Conservation (phyloP, 164 flowering plant genomes). For the Vitis rotundifolia region DNA sequence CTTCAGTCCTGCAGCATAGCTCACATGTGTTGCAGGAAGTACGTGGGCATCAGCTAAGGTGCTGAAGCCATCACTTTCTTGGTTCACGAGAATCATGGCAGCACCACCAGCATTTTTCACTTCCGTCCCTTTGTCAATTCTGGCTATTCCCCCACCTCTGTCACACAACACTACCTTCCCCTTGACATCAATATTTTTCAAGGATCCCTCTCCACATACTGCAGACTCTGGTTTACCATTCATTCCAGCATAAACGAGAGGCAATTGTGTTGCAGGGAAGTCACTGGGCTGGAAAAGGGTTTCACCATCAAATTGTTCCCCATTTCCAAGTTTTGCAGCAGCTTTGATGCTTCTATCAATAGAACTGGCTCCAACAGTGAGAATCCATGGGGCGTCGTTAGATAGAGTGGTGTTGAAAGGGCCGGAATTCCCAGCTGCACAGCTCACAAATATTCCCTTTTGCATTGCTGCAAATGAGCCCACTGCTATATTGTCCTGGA, state of each 20-base stretch:
- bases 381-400: slow-evolving; percentile 65
- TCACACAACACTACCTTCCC: slow-evolving; percentile 47
- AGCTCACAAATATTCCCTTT: slow-evolving; percentile 54
- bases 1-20: slow-evolving; percentile 26
- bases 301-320: slow-evolving; percentile 38
- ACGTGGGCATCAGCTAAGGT: slow-evolving; percentile 33
- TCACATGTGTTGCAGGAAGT: slow-evolving; percentile 43
- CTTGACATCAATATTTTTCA: slow-evolving; percentile 22
- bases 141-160: slow-evolving; percentile 20
- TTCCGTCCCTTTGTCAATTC: slow-evolving; percentile 21
- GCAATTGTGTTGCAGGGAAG: slow-evolving; percentile 20
- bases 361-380: slow-evolving; percentile 67
- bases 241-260: slow-evolving; percentile 40
- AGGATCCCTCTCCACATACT: slow-evolving; percentile 26
- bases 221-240: slow-evolving; percentile 12
- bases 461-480: slow-evolving; percentile 48
- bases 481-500: slow-evolving; percentile 28
- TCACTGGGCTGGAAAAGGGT: slow-evolving; percentile 38
- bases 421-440: slow-evolving; percentile 57
- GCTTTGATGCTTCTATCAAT: slow-evolving; percentile 39
- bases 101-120: slow-evolving; percentile 46
- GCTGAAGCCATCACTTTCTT: slow-evolving; percentile 23
- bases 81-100: slow-evolving; percentile 46
- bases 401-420: slow-evolving; percentile 30
- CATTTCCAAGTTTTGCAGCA: slow-evolving; percentile 38